phyloP scores from a whole-genome alignment of 139 green algal genomes.

The Coelastrella sp. region DNA sequence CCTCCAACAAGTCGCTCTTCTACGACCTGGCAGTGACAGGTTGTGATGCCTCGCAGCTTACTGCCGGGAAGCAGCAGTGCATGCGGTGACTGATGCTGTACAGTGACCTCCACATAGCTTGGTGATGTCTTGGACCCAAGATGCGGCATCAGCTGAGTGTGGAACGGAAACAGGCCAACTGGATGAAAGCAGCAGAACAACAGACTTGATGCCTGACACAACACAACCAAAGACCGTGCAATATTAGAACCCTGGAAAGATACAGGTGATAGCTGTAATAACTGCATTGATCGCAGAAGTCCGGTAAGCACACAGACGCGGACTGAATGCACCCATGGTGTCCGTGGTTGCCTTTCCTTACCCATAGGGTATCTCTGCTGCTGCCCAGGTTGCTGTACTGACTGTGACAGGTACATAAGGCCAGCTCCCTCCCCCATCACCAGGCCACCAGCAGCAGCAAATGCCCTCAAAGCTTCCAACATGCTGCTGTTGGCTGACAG shows the following conservation, averaged over 20 bases:
- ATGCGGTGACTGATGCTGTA: slow-evolving; percentile 63
- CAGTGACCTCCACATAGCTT: slow-evolving; percentile 81
- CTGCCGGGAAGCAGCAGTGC: slow-evolving; percentile 75
- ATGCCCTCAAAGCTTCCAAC: slow-evolving; percentile 74
- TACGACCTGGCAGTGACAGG: slow-evolving; percentile 82
- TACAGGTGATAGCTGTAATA: too few relatives aligned
- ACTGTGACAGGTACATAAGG: slow-evolving; percentile 86
- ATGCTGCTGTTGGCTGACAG: slow-evolving; percentile 81
- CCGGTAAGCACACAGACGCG: too few relatives aligned
- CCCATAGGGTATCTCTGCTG: slow-evolving; percentile 49
- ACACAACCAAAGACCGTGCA: too few relatives aligned
- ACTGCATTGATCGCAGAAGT: too few relatives aligned
- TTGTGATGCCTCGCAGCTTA: slow-evolving; percentile 77
- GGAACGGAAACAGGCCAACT: slow-evolving; percentile 91
- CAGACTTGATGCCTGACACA: too few relatives aligned
- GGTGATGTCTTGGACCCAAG: slow-evolving; percentile 34
- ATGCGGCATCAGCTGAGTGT: slow-evolving; percentile 65
- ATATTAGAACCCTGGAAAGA: too few relatives aligned
- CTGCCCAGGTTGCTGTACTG: slow-evolving; percentile 38
- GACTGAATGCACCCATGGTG: too few relatives aligned
- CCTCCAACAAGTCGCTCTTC: slow-evolving; percentile 58
- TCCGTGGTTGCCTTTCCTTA: slow-evolving; percentile 41
- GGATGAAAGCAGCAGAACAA: slow-evolving; percentile 30
- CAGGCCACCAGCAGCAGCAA: slow-evolving; percentile 87
- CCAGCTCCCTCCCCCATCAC: slow-evolving; percentile 93